These are phyloP conservation scores for Thielaviopsis punctulata DNA, from an alignment of 2,329 filamentous ascomycete genomes.

Conservation along the genomic window DNA sequence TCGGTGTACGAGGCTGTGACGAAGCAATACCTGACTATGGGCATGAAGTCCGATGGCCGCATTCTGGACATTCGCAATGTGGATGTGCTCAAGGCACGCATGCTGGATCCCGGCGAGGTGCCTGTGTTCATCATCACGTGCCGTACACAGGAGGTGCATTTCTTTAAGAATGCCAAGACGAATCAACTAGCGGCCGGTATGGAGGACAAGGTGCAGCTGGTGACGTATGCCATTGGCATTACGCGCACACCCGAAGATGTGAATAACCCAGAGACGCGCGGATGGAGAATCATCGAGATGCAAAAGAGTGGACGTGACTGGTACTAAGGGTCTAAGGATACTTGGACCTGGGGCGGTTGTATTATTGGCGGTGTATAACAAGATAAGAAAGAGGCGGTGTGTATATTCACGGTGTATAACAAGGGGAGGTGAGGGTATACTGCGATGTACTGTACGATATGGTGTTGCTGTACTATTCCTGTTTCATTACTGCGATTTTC, in stretches of 20 bases:
- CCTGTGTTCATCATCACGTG: constrained; percentile 96
- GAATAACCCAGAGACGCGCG: constrained; percentile 87
- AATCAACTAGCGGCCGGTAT: constrained; percentile 84
- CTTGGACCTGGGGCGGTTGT: background rate
- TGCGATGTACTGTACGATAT: constrained; percentile 10
- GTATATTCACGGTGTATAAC: too few relatives aligned
- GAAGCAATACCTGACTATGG: constrained; percentile 85
- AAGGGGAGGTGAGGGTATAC: too few relatives aligned
- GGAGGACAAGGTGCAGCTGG: constrained; percentile 96
- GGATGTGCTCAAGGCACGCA: constrained; percentile 65
- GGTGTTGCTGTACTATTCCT: constrained; percentile 5
- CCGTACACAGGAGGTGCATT: constrained; percentile 92
- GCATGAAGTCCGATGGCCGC: constrained; percentile 83
- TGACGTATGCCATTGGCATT: constrained; percentile 94
- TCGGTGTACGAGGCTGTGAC: constrained; percentile 93
- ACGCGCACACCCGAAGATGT: constrained; percentile 90
- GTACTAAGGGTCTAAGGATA: constrained; percentile 24
- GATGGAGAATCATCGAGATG: constrained; percentile 94
- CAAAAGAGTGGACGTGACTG: constrained; percentile 95
- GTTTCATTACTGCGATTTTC: background rate
- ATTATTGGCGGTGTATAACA: background rate
- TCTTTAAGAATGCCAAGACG: constrained; percentile 84
- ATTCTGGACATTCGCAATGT: constrained; percentile 93
- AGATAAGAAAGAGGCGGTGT: background rate
- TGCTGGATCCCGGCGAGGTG: constrained; percentile 71